Evolutionary conservation across 2,329 filamentous ascomycete species (phyloP), one percentile per base, ranked within the genome.

Genomic region (Penicillium italicum): DNA sequence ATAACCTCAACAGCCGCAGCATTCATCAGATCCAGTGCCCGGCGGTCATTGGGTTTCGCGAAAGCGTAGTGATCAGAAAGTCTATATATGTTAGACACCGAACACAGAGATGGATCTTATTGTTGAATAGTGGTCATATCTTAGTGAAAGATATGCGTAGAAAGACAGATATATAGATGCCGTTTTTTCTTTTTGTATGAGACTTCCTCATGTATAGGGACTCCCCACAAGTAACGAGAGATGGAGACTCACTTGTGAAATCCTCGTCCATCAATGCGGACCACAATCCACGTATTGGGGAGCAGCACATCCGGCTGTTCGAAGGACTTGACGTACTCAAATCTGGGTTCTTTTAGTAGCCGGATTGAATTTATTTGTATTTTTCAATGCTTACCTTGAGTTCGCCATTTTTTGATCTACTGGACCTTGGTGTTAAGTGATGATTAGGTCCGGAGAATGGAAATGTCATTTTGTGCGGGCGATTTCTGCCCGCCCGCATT

Each of bases 21-120:
- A 68, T 99, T 99, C 93, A 99, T 97, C 62, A 99, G 85, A 72
- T 95, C 85, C 12, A 97, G 77, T 0, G 92, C 94, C 61, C 90
- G 83, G 38, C 82, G 81, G 73, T 99, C 94, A 74, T 97, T 99
- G 37, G 94, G 94, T 75, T 97, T 99, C 65, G 86, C 81, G 69
- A 97, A 97, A 22, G 77, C 77, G 76, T 97, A 94, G 72, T 88
- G 90, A 59, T 85, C 81, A 58, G 90, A 92, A 65, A 97, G 85
- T 68, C 90, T 95, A 59, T 18, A 33, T 12, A 37, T 10, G 46
- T 57, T 42, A 55, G 53, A 50, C 30, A 12, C 9, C 9, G 33
- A 9, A 40, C 22, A 16, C 18, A 24, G 9, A 40, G 3, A 40
- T 33, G 4, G 5, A 24, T 34, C 28, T 16, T 16, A 40, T 20